These are phyloP conservation scores for Scheffersomyces stambukii DNA, from an alignment of 1,139 yeast genomes.

Conservation along the genomic window DNA sequence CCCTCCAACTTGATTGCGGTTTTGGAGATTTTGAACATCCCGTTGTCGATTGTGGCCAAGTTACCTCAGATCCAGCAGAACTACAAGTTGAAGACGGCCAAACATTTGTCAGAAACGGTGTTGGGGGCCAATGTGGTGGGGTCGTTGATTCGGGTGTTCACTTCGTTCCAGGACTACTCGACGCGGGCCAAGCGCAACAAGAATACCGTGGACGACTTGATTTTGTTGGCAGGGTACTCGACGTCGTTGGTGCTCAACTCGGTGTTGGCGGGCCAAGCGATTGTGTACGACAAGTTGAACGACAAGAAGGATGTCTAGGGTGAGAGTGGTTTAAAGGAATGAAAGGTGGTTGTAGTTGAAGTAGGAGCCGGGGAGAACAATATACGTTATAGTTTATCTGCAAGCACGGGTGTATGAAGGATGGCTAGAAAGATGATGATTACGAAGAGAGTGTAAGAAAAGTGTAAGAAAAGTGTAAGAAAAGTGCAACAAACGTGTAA, in stretches of 20 bases:
- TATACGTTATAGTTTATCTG: too few species aligned
- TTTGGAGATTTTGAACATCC: conserved; percentile 51
- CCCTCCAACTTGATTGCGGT: conserved; percentile 27
- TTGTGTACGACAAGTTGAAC: conserved; percentile 19
- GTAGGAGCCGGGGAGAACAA: too few species aligned
- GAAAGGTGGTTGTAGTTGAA: too few species aligned
- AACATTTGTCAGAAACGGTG: conserved; percentile 51
- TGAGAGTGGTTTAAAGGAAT: too few species aligned
- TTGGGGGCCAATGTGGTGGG: conserved; percentile 55
- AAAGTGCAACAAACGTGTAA: too few species aligned
- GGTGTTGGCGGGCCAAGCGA: conserved; percentile 31
- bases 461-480: too few species aligned
- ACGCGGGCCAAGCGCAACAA: conserved; percentile 17
- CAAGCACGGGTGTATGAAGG: too few species aligned
- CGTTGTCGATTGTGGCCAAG: conserved; percentile 49
- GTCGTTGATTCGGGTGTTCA: conserved; percentile 52
- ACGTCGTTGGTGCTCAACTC: conserved; percentile 31
- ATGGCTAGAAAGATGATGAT: too few species aligned
- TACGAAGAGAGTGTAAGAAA: too few species aligned
- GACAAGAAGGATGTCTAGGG: conserved; percentile 5
- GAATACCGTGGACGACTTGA: conserved; percentile 17
- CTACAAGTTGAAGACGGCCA: conserved; percentile 45
- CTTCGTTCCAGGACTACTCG: conserved; percentile 40
- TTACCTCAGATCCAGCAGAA: conserved; percentile 54
- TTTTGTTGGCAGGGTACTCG: conserved; percentile 33